Conservation (phyloP, 257 asterid genomes). For the Forsythia viridissima region DNA sequence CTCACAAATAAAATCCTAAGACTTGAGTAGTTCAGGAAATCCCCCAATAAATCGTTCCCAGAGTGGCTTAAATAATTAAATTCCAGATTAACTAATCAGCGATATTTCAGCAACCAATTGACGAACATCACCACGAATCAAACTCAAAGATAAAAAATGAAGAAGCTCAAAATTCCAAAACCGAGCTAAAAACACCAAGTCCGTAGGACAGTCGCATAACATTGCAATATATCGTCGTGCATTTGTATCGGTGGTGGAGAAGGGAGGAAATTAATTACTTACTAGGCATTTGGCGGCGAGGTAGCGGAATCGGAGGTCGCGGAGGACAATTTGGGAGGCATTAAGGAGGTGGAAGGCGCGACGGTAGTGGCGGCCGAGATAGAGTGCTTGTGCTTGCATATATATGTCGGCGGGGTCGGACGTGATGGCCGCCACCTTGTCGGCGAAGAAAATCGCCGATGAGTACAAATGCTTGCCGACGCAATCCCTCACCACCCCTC, state of each 20-base stretch:
- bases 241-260: background rate
- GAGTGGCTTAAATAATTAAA: background rate
- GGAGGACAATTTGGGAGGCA: conserved; percentile 90
- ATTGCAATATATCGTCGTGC: background rate
- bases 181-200: background rate
- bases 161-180: conserved; percentile 2
- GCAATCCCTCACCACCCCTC: conserved; percentile 94
- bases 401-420: conserved; percentile 95
- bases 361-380: conserved; percentile 91
- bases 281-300: conserved; percentile 99
- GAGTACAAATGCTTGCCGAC: conserved; percentile 96
- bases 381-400: conserved; percentile 99
- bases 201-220: background rate
- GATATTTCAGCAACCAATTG: conserved; percentile 12
- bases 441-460: conserved; percentile 96
- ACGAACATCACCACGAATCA: background rate
- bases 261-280: conserved; percentile 12
- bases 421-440: conserved; percentile 95
- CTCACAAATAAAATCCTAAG: background rate
- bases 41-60: background rate
- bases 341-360: conserved; percentile 96
- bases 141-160: background rate
- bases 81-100: background rate
- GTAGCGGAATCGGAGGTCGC: conserved; percentile 98
- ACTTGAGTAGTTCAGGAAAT: background rate